phyloP scores from a whole-genome alignment of 2,329 filamentous ascomycete species.

The Colletotrichum sp. region DNA sequence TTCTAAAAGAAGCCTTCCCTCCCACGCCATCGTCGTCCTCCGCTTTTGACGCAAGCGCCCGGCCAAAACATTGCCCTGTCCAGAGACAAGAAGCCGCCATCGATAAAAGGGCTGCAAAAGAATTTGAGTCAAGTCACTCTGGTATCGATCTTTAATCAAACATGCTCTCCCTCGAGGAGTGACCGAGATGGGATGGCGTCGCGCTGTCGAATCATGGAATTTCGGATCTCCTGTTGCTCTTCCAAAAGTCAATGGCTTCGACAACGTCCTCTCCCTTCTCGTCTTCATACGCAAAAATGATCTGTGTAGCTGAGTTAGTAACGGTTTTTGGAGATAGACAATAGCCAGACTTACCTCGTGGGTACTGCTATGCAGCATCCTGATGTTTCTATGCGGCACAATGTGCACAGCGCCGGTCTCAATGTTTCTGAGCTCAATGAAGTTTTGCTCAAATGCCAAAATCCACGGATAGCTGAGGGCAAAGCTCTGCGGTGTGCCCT shows the following conservation, averaged over 20 bases:
- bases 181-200: conserved; percentile 18
- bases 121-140: conserved; percentile 18
- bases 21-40: not conserved
- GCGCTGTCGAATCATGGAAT: conserved; percentile 24
- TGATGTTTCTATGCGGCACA: conserved; percentile 93
- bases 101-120: not conserved
- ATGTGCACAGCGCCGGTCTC: conserved; percentile 96
- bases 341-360: conserved; percentile 74
- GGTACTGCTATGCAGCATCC: conserved; percentile 96
- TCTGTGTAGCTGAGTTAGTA: conserved; percentile 58
- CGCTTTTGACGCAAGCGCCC: not conserved
- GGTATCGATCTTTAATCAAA: conserved; percentile 21
- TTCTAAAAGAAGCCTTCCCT: not conserved
- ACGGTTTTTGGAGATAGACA: not conserved
- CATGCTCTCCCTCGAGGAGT: conserved; percentile 2
- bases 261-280: conserved; percentile 93
- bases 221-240: conserved; percentile 61
- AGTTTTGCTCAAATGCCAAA: conserved; percentile 94
- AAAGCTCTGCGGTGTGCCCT: conserved; percentile 90
- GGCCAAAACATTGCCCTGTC: not conserved
- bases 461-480: conserved; percentile 97
- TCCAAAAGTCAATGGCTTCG: conserved; percentile 97
- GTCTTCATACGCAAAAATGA: conserved; percentile 96
- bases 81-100: not conserved
- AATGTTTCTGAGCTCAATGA: conserved; percentile 95